Evolutionary conservation across 2,329 filamentous ascomycete species (phyloP), one percentile per base, ranked within the genome.

Genomic region (Emergomyces orientalis): DNA sequence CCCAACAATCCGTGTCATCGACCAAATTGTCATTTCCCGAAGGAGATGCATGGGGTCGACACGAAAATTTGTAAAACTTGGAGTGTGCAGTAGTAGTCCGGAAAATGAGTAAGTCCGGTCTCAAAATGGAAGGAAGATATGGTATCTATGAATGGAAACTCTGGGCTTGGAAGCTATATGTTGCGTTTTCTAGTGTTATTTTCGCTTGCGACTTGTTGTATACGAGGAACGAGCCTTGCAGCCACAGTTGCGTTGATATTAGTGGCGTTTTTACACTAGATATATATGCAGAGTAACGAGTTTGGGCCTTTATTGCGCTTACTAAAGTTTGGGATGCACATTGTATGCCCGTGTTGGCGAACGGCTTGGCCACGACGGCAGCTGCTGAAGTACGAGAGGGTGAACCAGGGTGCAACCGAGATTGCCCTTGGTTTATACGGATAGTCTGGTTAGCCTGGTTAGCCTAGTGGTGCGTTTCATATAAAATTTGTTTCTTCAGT

Each of bases 11-110:
- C 47, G 6, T 67, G 66, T 51, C 43, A 60, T 49, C 56, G 57
- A 1, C 32, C n/a, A 3, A 67, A 62, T 49, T 73, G 71, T 58
- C 67, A 64, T 45, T 73, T 72, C 43, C 62, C 66, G 4, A 59
- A 61, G 45, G 58, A 60, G 14, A 60, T 60, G 58, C 71, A 72
- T 64, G 64, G 52, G 13, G 67, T 71, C 61, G 69, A 70, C 51
- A 67, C 64, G 17, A 68, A 62, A 25, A 64, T 70, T 66, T 60
- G 58, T 52, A 60, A 60, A 51, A 51, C 47, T 22, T 39, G 30
- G 45, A 47, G 30, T 19, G 39, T 59, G 32, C 17, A 39, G 32
- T 37, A 56, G 52, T 34, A 25, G 30, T 14, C n/a, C 39, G 32
- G 32, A 34, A 22, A 56, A 6, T 25, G 5, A 37, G 34, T 25